Conservation (phyloP, 805 yeast genomes). For the Lachancea fermentati region DNA sequence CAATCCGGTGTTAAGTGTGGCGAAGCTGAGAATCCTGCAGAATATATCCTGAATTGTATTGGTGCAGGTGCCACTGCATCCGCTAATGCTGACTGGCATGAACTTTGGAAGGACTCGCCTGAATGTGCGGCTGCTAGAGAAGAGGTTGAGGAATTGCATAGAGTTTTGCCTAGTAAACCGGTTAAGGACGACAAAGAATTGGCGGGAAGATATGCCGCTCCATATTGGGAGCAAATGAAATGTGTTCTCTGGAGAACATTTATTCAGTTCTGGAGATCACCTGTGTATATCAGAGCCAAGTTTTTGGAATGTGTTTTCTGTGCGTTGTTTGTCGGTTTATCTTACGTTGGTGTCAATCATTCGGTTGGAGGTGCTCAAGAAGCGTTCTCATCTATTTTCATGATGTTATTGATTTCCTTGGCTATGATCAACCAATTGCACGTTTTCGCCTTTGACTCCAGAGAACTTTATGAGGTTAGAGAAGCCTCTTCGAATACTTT, state of each 20-base stretch:
- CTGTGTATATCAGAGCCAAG: conserved; percentile 53
- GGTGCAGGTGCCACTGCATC: conserved; percentile 78
- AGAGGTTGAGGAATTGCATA: conserved; percentile 53
- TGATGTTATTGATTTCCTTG: conserved; percentile 46
- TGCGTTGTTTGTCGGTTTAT: conserved; percentile 60
- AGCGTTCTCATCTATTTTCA: conserved; percentile 56
- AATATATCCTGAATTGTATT: conserved; percentile 64
- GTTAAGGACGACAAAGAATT: conserved; percentile 34
- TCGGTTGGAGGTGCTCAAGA: conserved; percentile 61
- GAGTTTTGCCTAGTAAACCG: conserved; percentile 32
- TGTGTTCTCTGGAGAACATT: conserved; percentile 47
- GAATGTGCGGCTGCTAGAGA: conserved; percentile 46
- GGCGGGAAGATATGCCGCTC: conserved; percentile 43
- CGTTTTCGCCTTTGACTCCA: conserved; percentile 52
- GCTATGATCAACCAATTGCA: conserved; percentile 58
- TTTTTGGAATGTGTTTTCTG: conserved; percentile 45
- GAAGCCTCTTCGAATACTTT: conserved; percentile 70
- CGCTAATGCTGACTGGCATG: conserved; percentile 54
- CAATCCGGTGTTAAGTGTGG: conserved; percentile 67
- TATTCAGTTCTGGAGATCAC: conserved; percentile 63
- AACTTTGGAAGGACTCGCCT: conserved; percentile 51
- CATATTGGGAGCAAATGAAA: conserved; percentile 36
- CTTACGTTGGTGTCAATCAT: conserved; percentile 54
- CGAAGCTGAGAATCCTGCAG: conserved; percentile 64
- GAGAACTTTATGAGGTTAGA: conserved; percentile 65